Conservation (phyloP, 495 filamentous ascomycete genomes). For the Daldinia bambusicola region DNA sequence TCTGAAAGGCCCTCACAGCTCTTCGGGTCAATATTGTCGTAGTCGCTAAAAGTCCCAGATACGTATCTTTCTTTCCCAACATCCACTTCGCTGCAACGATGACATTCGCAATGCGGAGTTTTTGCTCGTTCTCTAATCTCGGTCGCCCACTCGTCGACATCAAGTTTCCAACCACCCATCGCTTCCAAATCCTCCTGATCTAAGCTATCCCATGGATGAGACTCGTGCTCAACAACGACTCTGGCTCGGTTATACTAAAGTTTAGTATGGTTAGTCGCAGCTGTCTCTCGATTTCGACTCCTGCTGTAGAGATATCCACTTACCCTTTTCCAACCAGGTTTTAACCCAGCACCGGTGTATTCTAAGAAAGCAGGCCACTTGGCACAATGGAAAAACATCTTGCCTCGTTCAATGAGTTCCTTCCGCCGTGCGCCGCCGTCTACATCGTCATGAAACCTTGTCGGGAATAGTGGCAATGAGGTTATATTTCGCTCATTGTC, state of each 20-base stretch:
- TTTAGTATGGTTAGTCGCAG: not conserved
- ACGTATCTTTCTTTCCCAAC: slow-evolving; percentile 1
- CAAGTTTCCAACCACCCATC: not conserved
- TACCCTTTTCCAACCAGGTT: slow-evolving; percentile 13
- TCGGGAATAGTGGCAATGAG: slow-evolving; percentile 14
- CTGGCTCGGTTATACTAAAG: slow-evolving; percentile 21
- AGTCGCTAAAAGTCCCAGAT: slow-evolving; percentile 7
- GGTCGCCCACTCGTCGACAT: not conserved
- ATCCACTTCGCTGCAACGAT: not conserved
- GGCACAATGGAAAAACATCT: not conserved
- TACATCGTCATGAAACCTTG: slow-evolving; percentile 3
- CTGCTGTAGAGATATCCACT: not conserved
- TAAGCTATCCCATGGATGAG: slow-evolving; percentile 13
- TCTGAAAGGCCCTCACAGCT: slow-evolving; percentile 1
- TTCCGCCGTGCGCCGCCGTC: not conserved
- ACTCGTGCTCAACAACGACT: slow-evolving; percentile 20
- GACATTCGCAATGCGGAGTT: slow-evolving; percentile 16
- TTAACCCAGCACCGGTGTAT: slow-evolving; percentile 16
- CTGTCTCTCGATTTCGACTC: not conserved
- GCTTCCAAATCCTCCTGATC: not conserved
- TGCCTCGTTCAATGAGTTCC: slow-evolving; percentile 19
- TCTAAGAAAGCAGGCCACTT: slow-evolving; percentile 19
- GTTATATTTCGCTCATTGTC: slow-evolving; percentile 18
- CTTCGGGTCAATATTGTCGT: slow-evolving; percentile 19
- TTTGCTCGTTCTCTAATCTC: slow-evolving; percentile 20